phyloP scores from a whole-genome alignment of 495 filamentous ascomycete genomes.

The Trichocladium uniseriatum region DNA sequence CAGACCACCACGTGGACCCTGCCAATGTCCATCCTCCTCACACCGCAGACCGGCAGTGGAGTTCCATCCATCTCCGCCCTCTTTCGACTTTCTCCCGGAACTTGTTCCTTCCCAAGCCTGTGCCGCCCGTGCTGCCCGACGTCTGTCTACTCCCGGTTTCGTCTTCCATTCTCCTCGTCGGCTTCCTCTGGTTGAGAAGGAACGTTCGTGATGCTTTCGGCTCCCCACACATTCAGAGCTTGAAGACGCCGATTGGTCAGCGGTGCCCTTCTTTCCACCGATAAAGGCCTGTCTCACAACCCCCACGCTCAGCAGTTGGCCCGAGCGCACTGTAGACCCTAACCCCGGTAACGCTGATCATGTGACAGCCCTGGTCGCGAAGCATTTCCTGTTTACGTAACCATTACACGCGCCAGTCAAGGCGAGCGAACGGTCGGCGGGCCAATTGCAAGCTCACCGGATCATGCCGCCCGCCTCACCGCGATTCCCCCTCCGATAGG shows the following conservation, averaged over 20 bases:
- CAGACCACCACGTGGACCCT: constrained; percentile 14
- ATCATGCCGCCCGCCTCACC: constrained; percentile 30
- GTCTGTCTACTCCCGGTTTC: background rate
- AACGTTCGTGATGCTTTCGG: too few species aligned
- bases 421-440: constrained; percentile 1
- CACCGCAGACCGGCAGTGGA: constrained; percentile 21
- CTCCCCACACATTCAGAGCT: too few species aligned
- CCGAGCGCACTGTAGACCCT: background rate
- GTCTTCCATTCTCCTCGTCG: too few species aligned
- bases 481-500: constrained; percentile 23
- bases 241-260: too few species aligned
- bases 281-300: background rate
- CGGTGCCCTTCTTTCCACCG: too few species aligned
- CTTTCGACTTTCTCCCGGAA: background rate
- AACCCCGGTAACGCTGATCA: background rate
- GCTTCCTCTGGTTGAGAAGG: too few species aligned
- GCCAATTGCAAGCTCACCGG: constrained; percentile 18
- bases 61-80: background rate
- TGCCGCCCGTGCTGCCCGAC: background rate
- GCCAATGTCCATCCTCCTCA: constrained; percentile 14
- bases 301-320: background rate
- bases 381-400: constrained; percentile 2
- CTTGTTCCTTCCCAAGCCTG: background rate
- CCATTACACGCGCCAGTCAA: background rate
- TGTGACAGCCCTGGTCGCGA: background rate